These are phyloP conservation scores for Tinospora cordifolia DNA, from an alignment of 164 flowering plant species.

Conservation along the genomic window DNA sequence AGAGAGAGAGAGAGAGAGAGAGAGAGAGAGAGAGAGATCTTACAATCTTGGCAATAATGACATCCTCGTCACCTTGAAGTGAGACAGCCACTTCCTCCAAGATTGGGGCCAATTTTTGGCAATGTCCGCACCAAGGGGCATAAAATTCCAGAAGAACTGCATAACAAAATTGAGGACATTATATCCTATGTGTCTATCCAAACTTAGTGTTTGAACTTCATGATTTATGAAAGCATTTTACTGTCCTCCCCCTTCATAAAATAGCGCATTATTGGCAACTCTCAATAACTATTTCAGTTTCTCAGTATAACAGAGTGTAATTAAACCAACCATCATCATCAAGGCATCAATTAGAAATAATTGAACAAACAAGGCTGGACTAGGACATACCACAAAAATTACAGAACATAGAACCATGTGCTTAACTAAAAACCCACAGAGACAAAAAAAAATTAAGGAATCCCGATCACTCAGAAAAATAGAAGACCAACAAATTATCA, in stretches of 20 bases:
- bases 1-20: too few relatives aligned
- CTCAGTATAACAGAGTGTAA: not conserved
- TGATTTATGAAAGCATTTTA: too few relatives aligned
- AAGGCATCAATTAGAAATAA: not conserved
- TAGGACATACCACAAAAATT: not conserved
- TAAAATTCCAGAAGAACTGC: conserved; percentile 88
- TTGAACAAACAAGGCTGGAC: too few relatives aligned
- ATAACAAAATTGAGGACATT: conserved; percentile 6
- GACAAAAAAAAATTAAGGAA: too few relatives aligned
- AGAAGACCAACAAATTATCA: too few relatives aligned
- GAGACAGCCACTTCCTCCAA: conserved; percentile 87
- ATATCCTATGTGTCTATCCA: not conserved
- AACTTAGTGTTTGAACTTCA: too few relatives aligned
- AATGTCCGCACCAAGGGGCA: conserved; percentile 99
- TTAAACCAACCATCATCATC: not conserved
- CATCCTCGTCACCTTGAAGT: conserved; percentile 52
- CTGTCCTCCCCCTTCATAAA: not conserved
- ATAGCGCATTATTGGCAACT: not conserved
- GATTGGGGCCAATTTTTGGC: conserved; percentile 85
- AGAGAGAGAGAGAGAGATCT: conserved; percentile 22
- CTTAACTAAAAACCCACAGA: too few relatives aligned
- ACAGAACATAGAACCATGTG: not conserved
- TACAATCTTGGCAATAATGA: conserved; percentile 82
- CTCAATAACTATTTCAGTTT: not conserved
- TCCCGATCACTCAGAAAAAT: too few relatives aligned